Evolutionary conservation across 805 yeast genomes (phyloP), one percentile per base, ranked within the genome.

Genomic region (Wickerhamiella occidentalis): DNA sequence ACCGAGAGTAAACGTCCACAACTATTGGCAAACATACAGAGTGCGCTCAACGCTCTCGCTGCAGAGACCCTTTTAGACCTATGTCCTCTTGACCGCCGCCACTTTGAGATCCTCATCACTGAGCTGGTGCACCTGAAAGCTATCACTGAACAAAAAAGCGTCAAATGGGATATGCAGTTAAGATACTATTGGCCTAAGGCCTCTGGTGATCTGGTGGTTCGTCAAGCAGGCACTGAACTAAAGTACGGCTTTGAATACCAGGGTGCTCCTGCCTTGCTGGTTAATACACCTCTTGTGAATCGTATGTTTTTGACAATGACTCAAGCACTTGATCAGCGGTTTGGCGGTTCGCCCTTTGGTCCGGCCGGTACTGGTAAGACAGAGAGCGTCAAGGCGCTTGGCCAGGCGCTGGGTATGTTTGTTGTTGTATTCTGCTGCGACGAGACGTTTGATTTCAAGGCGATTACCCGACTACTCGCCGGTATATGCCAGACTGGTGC

Each of bases 351-450:
- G 1, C 82, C 94, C 0, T 79, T 82, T 63, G 97, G 97, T 0
- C 96, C 97, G 1, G 96, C 97, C 2, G 97, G 97, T 38, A 90
- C 97, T 0, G 97, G 97, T 55, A 90, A 90, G 61, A 90, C 97
- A 0, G 97, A 90, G 61, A 74, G 94, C 0, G 73, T 90, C 22
- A 90, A 90, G 61, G 84, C 94, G 0, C 67, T 88, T 26, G 96
- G 92, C 1, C 78, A 78, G 38, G 77, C 77, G 35, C 66, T 90
- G 6, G 97, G 97, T 6, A 73, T 78, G 51, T 76, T 78, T 75
- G 95, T 86, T 0, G 62, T 83, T 9, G 95, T 90, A 0, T 88
- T 90, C 63, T 81, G 86, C 60, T 90, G 97, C 67, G 97, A 90
- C 58, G 95, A 88, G 46, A 68, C 84, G 0, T 90, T 85, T 67